Evolutionary conservation across 176 grass and related monocot species (phyloP), one percentile per base, ranked within the genome.

Genomic region (Phyllostachys edulis): DNA sequence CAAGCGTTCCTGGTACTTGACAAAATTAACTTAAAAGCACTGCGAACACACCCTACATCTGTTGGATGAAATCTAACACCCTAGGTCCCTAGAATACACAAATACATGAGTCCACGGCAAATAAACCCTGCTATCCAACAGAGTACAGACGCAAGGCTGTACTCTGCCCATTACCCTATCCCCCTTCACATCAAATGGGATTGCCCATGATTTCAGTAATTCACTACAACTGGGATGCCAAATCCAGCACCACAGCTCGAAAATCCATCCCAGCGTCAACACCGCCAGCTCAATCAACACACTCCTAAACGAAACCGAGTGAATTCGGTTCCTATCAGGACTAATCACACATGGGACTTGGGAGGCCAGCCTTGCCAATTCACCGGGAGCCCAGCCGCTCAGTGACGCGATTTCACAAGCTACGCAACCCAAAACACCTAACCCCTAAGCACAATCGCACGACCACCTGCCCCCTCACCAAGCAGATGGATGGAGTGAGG

Each of bases 391-490:
- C 26, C 24, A 47, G 11, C 47, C 45, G 27, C 24, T 71, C 55
- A 71, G 16, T 1, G 13, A 82, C 46, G 66, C 66, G 7, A 86
- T 70, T 85, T 77, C 44, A 59, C 5, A 75, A 55, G 54, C 42
- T 62, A 40, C 23, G 70, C 7, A 45, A 24, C 63, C 49, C 41
- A 45, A 71, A 71, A 68, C 36, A 45, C 23, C 26, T 56, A 77
- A 3, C 37, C 80, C 55, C 73, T 76, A 83, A 38, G 36, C 27
- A 77, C 26, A 77, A 77, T 57, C 78, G 14, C 83, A 17, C 67
- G 5, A 55, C 45, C 56, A 36, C 24, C 44, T 26, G 32, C 39
- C 6, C 17, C 44, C 16, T 18, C 59, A 7, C 38, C 60, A 45
- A 81, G 71, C 37, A n/a, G 21, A 73, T 18, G 65, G 56, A 49